These are phyloP conservation scores for Hypholoma sublateritium DNA, from an alignment of 768 basidiomycete species.

Conservation along the genomic window DNA sequence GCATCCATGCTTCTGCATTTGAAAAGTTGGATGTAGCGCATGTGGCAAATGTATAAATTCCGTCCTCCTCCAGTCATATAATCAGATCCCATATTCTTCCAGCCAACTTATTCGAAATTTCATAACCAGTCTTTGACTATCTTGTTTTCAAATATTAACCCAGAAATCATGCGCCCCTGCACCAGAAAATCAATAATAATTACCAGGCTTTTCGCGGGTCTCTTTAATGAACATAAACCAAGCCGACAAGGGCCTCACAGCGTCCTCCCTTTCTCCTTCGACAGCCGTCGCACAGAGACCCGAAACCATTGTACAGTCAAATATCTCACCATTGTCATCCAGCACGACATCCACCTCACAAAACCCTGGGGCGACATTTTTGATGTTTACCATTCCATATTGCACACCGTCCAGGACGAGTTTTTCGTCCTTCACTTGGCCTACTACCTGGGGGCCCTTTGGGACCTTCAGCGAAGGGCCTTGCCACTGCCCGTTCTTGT, in stretches of 20 bases:
- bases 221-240: slow-evolving; percentile 24
- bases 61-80: no score
- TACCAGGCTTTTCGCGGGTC: not conserved
- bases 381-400: slow-evolving; percentile 7
- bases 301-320: slow-evolving; percentile 21
- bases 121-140: no score
- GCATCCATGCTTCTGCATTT: no score
- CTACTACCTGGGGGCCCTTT: not conserved
- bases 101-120: no score
- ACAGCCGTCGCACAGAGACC: slow-evolving; percentile 18
- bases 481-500: slow-evolving; percentile 13
- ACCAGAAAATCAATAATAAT: no score
- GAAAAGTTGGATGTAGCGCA: no score
- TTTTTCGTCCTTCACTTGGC: not conserved
- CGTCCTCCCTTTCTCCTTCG: slow-evolving; percentile 11
- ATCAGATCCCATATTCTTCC: no score
- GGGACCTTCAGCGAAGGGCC: slow-evolving; percentile 4
- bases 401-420: slow-evolving; percentile 10
- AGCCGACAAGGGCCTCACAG: slow-evolving; percentile 14
- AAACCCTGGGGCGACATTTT: slow-evolving; percentile 14
- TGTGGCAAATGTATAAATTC: no score
- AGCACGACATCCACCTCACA: slow-evolving; percentile 22
- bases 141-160: no score
- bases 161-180: no score
- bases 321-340: slow-evolving; percentile 19